phyloP scores from a whole-genome alignment of 768 basidiomycete genomes.

The Peribolospora baueri region DNA sequence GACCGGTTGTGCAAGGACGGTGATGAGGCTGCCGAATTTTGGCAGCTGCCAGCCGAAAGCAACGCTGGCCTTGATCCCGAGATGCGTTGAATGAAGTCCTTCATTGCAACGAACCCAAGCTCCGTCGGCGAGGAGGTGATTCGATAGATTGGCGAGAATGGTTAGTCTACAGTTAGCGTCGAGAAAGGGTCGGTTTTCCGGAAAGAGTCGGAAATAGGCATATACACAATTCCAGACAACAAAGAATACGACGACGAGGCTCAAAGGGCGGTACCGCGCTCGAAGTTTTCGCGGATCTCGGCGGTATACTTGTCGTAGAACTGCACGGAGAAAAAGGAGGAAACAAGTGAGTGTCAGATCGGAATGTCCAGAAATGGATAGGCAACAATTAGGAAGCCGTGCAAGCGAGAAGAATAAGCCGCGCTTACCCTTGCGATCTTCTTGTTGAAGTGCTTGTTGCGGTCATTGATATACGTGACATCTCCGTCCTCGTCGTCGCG shows the following conservation, averaged over 20 bases:
- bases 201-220: too few relatives aligned
- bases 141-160: too few relatives aligned
- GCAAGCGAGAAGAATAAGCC: neutral
- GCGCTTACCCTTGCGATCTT: conserved; percentile 65
- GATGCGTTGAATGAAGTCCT: too few relatives aligned
- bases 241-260: neutral
- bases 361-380: neutral
- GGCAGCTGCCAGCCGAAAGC: too few relatives aligned
- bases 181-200: too few relatives aligned
- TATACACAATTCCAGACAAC: neutral
- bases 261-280: conserved; percentile 78
- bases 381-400: neutral
- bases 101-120: too few relatives aligned
- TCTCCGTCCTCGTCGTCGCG: conserved; percentile 67
- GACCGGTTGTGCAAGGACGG: too few relatives aligned
- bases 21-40: too few relatives aligned
- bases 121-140: too few relatives aligned
- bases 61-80: too few relatives aligned
- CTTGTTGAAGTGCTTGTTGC: conserved; percentile 33
- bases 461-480: conserved; percentile 55
- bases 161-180: too few relatives aligned
- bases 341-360: neutral
- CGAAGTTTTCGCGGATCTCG: conserved; percentile 91
- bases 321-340: conserved; percentile 20
- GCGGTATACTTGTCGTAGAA: conserved; percentile 94